These are phyloP conservation scores for Colletotrichum camelliae DNA, from an alignment of 2,329 filamentous ascomycete genomes.

Conservation along the genomic window DNA sequence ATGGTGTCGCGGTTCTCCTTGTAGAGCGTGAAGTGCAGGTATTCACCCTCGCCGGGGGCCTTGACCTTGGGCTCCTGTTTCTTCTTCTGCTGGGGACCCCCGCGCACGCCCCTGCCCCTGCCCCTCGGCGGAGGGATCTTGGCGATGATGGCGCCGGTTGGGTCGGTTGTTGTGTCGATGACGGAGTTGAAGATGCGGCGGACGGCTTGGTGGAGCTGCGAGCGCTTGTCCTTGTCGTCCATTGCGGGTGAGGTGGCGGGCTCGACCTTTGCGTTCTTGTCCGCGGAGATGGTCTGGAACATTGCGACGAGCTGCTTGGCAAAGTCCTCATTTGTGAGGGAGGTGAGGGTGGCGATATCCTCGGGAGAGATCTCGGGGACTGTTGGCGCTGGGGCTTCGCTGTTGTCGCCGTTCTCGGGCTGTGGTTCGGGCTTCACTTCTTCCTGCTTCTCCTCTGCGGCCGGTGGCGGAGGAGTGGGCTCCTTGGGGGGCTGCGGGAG, in stretches of 20 bases:
- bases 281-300: slow-evolving; percentile 38
- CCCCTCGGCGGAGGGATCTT: slow-evolving; percentile 58
- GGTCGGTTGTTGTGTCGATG: slow-evolving; percentile 75
- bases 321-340: slow-evolving; percentile 44
- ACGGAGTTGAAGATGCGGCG: slow-evolving; percentile 81
- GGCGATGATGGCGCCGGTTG: slow-evolving; percentile 67
- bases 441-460: slow-evolving; percentile 20
- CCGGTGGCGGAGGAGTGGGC: background rate
- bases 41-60: slow-evolving; percentile 64
- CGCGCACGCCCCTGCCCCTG: slow-evolving; percentile 25
- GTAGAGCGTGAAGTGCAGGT: slow-evolving; percentile 89
- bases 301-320: slow-evolving; percentile 46
- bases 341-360: slow-evolving; percentile 40
- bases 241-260: slow-evolving; percentile 45
- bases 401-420: slow-evolving; percentile 20
- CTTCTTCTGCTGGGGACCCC: slow-evolving; percentile 23
- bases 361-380: slow-evolving; percentile 29
- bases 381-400: slow-evolving; percentile 31
- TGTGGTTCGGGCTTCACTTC: slow-evolving; percentile 15
- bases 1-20: slow-evolving; percentile 98
- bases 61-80: slow-evolving; percentile 23
- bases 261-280: slow-evolving; percentile 32
- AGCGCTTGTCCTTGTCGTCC: slow-evolving; percentile 50
- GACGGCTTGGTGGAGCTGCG: slow-evolving; percentile 63
- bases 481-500: slow-evolving; percentile 13